Evolutionary conservation across 192 early-diverging fungal genomes (phyloP), one percentile per base, ranked within the genome.

Genomic region (Coemansia reversa): DNA sequence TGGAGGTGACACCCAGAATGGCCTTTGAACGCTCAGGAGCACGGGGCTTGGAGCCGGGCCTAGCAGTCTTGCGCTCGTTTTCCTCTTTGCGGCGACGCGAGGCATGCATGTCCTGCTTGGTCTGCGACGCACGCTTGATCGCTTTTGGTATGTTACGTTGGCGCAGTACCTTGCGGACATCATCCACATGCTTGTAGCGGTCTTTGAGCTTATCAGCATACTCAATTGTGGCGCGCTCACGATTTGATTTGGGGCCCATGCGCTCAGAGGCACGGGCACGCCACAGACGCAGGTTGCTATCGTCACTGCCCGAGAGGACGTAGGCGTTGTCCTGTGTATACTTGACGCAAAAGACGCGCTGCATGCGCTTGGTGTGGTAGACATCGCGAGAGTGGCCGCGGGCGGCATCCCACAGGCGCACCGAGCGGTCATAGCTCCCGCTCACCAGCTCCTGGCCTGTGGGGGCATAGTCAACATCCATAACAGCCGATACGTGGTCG

Each of bases 341-440:
- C 60, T 90, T 87, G 20, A 95, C 95, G 58, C 90, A 91, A 70
- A 97, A 98, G 28, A 97, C 87, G 18, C 90, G 84, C 75, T 98
- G 97, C 97, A 99, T 99, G 56, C 97, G 93, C 79, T 97, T 94
- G 9, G 96, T 93, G 81, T 97, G 94, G 79, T 99, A 99, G 30
- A 94, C 85, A 69, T 98, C 97, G 39, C 93, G 87, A 55, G 86
- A 88, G 74, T 93, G 91, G 14, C 94, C 94, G 7, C 86, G 78
- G 25, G 86, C 76, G 4, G 86, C 85, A 45, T 91, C 86, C 82
- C 89, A 99, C 23, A 99, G 88, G 27, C 96, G 88, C 22, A 99
- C 63, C 0, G 95, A 91, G 39, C 90, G 88, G 74, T 99, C 97
- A 70, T 98, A 99, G n/a, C 90, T 87, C 58, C 92, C 97, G 48